Evolutionary conservation across 1,284 basidiomycete genomes (phyloP).

Genomic region (Microbotryum silenes-acaulis): DNA sequence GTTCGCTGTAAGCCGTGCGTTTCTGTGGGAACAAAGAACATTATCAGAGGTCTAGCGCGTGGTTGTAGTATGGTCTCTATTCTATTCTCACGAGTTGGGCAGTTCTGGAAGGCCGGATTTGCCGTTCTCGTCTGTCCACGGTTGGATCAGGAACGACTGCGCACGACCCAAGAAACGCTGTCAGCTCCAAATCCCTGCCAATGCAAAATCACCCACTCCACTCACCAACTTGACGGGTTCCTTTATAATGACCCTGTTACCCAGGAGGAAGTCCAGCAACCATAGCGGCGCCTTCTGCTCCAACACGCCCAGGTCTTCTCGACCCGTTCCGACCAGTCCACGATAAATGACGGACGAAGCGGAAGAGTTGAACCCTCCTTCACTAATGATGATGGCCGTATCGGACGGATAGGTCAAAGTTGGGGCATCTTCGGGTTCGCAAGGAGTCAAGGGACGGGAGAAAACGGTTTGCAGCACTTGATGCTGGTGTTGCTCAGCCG

Average conservation of each 20-base stretch:
- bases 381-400: constrained; percentile 69
- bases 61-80: neutral
- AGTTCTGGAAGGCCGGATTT: constrained; percentile 60
- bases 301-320: constrained; percentile 57
- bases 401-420: constrained; percentile 55
- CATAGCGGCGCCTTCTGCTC: constrained; percentile 78
- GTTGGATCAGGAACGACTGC: constrained; percentile 72
- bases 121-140: constrained; percentile 56
- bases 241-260: constrained; percentile 47
- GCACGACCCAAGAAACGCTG: neutral
- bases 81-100: constrained; percentile 58
- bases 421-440: constrained; percentile 65
- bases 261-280: constrained; percentile 77
- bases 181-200: neutral
- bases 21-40: constrained; percentile 46
- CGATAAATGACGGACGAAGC: constrained; percentile 74
- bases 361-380: constrained; percentile 61
- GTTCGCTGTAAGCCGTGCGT: constrained; percentile 80
- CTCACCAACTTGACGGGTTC: constrained; percentile 57
- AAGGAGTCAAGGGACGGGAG: constrained; percentile 60
- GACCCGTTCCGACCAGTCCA: constrained; percentile 58
- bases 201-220: neutral
- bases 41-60: neutral
- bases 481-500: constrained; percentile 41
- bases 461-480: constrained; percentile 57